Conservation (phyloP, 129 eudicot genomes). For the Centella asiatica region DNA sequence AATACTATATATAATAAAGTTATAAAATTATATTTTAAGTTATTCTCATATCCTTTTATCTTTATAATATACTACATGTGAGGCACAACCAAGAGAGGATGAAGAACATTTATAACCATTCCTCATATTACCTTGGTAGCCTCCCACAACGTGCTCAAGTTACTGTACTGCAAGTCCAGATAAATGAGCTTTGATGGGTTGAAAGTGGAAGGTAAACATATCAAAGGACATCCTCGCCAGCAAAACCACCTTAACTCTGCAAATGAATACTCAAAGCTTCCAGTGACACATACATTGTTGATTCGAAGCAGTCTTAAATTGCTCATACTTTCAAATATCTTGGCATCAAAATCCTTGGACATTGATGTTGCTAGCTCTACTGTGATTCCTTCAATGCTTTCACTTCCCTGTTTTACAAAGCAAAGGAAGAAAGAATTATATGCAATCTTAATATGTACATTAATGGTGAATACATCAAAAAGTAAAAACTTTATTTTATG, state of each 20-base stretch:
- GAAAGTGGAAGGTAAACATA: background rate
- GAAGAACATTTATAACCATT: too few species aligned
- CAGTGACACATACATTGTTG: background rate
- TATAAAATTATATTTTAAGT: too few species aligned
- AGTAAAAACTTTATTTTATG: too few species aligned
- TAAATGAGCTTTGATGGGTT: background rate
- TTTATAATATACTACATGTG: too few species aligned
- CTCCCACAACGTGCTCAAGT: background rate
- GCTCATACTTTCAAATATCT: background rate
- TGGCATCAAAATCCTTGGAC: background rate
- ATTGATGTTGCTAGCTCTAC: background rate
- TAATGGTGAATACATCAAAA: too few species aligned
- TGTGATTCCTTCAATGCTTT: background rate
- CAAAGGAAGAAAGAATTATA: too few species aligned
- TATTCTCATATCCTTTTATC: background rate
- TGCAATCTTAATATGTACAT: too few species aligned
- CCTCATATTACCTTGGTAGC: background rate
- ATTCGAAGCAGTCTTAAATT: background rate
- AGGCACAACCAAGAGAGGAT: too few species aligned
- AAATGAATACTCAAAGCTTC: background rate
- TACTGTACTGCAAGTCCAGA: constrained; percentile 1
- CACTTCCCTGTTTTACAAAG: background rate
- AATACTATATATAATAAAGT: too few species aligned
- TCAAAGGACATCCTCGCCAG: background rate
- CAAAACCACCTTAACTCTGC: background rate